Evolutionary conservation across 495 filamentous ascomycete species (phyloP), one percentile per base, ranked within the genome.

Genomic region (Hyaloscypha bicolor): DNA sequence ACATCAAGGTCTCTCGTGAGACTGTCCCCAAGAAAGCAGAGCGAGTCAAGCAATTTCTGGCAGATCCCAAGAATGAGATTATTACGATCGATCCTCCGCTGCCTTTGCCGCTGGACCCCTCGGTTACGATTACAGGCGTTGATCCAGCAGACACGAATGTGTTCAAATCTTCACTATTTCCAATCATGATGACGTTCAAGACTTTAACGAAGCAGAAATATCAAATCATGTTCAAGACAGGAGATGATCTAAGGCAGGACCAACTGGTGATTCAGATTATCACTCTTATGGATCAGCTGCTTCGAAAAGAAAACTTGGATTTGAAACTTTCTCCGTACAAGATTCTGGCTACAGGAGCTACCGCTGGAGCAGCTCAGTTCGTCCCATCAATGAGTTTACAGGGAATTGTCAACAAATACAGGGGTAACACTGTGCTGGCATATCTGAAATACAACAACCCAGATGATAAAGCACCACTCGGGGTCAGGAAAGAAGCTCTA

Each of bases 241-340:
- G 95, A 51, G 95, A 99, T 73, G 95, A 99, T 74, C 85, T 99
- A 48, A 91, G 95, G 0, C 95, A 99, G 78, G 95, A 99, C 72
- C 95, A 99, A 76, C 86, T 99, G 0, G 93, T 98, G 56, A 96
- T 99, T 68, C 95, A 99, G 69, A 97, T 98, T 72, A 96, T 99
- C 76, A 96, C 90, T 2, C 84, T 99, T 57, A 99, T 99, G 95
- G 95, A 99, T 72, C 91, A 93, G 32, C 88, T 99, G 19, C 86
- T 99, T 14, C 91, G 90, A 57, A 97, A 98, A 71, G 95, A 98
- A 74, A 99, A 99, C 71, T 87, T 99, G 4, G 95, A 99, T 76
- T 85, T 99, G 29, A 97, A 96, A 75, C 83, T 99, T 1, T 91
- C 93, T 0, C 95, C 95, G 6, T 99, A 98, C 80, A 92, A 94